Evolutionary conservation across 148 eudicot species (phyloP).

Genomic region (Rhododendron henanense): DNA sequence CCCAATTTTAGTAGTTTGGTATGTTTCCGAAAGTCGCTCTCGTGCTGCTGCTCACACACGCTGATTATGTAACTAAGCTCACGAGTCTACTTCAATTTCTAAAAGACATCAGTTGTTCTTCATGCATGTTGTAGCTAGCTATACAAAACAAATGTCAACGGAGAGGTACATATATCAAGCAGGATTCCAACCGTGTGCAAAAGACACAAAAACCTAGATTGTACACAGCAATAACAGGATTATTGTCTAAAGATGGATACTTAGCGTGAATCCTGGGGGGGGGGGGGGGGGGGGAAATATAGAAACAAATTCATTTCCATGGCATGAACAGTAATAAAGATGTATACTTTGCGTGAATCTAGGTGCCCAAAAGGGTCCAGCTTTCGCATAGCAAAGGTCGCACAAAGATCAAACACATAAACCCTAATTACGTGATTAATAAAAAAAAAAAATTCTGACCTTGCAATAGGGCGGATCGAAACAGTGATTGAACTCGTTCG

Average conservation of each 20-base stretch:
- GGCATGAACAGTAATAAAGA: not conserved
- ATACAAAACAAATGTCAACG: not conserved
- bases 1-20: not conserved
- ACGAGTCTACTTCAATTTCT: not conserved
- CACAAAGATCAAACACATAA: not conserved
- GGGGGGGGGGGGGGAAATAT: too few species aligned
- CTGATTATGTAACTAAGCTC: not conserved
- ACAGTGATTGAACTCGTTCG: not conserved
- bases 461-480: not conserved
- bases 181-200: not conserved
- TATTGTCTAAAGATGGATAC: too few species aligned
- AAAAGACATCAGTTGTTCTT: not conserved
- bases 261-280: too few species aligned
- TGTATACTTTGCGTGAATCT: not conserved
- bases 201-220: not conserved
- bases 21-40: not conserved
- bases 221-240: not conserved
- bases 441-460: not conserved
- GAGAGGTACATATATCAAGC: not conserved
- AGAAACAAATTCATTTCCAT: not conserved
- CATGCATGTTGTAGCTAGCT: not conserved
- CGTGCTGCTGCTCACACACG: not conserved
- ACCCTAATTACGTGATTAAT: not conserved
- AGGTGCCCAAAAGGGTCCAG: not conserved
- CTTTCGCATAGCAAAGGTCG: not conserved